Conservation (phyloP, 345 rosid species). For the Citropsis articulata region DNA sequence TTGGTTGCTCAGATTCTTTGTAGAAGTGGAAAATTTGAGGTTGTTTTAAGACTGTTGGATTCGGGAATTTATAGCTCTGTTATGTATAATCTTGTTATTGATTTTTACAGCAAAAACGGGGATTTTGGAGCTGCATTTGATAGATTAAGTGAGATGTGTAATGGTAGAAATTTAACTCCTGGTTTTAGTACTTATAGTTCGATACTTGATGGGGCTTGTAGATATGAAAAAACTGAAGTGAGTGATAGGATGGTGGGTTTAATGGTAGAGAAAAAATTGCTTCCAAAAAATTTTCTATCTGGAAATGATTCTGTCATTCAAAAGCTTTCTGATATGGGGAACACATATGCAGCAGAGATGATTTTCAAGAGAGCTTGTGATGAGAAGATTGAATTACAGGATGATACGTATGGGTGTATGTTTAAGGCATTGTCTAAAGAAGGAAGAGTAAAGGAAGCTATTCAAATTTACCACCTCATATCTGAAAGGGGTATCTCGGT, state of each 20-base stretch:
- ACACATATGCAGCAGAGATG: slow-evolving; percentile 53
- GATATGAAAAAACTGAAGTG: slow-evolving; percentile 34
- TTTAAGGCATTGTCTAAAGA: slow-evolving; percentile 43
- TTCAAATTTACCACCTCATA: slow-evolving; percentile 33
- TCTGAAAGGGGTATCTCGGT: slow-evolving; percentile 27
- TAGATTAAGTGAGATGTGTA: slow-evolving; percentile 47
- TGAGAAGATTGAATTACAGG: slow-evolving; percentile 28
- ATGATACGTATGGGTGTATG: slow-evolving; percentile 50
- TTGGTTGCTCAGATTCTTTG: slow-evolving; percentile 48
- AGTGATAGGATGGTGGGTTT: slow-evolving; percentile 37
- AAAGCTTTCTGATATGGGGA: slow-evolving; percentile 58
- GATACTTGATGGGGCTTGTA: slow-evolving; percentile 70
- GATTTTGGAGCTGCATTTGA: slow-evolving; percentile 44
- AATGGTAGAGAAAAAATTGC: slow-evolving; percentile 44
- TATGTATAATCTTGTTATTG: slow-evolving; percentile 51
- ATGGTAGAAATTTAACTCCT: slow-evolving; percentile 33
- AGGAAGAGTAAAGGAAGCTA: slow-evolving; percentile 53
- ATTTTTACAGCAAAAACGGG: slow-evolving; percentile 46
- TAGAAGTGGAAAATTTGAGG: slow-evolving; percentile 42
- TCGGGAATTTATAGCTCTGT: slow-evolving; percentile 43
- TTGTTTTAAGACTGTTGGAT: slow-evolving; percentile 43
- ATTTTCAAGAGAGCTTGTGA: slow-evolving; percentile 45
- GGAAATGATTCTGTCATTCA: slow-evolving; percentile 37
- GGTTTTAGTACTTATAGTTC: slow-evolving; percentile 48
- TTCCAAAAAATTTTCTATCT: slow-evolving; percentile 9